phyloP scores from a whole-genome alignment of 306 rosid species.

The Pterocarpus macrocarpus region DNA sequence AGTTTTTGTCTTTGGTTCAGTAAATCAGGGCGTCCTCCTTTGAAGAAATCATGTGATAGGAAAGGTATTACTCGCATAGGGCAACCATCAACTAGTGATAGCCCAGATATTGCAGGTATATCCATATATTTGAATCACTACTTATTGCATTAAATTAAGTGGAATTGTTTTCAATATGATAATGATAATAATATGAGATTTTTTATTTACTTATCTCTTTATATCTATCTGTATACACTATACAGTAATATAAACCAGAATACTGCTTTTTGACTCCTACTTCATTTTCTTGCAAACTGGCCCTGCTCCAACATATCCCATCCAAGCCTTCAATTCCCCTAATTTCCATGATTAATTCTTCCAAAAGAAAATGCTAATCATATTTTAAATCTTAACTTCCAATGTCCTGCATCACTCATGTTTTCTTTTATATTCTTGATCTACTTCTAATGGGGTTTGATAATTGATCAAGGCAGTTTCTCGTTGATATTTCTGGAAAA shows the following conservation, averaged over 20 bases:
- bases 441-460: constrained; percentile 18
- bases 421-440: constrained; percentile 16
- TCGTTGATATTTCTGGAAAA: constrained; percentile 28
- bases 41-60: constrained; percentile 76
- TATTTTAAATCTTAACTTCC: constrained; percentile 20
- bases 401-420: constrained; percentile 2
- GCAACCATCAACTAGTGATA: constrained; percentile 55
- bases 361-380: constrained; percentile 28
- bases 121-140: constrained; percentile 20
- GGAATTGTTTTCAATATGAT: constrained; percentile 31
- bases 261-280: background rate
- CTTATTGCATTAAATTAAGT: constrained; percentile 26
- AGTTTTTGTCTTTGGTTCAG: constrained; percentile 60
- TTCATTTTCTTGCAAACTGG: constrained; percentile 21
- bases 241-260: constrained; percentile 14
- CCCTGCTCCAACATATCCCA: constrained; percentile 1
- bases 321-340: constrained; percentile 1
- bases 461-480: constrained; percentile 23
- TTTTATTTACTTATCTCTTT: constrained; percentile 9
- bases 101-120: constrained; percentile 74
- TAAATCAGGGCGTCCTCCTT: constrained; percentile 79
- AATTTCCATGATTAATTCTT: constrained; percentile 35
- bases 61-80: constrained; percentile 68
- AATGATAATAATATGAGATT: background rate
- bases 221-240: constrained; percentile 25